Conservation (phyloP, 2,329 filamentous ascomycete genomes). For the Claviceps citrina region DNA sequence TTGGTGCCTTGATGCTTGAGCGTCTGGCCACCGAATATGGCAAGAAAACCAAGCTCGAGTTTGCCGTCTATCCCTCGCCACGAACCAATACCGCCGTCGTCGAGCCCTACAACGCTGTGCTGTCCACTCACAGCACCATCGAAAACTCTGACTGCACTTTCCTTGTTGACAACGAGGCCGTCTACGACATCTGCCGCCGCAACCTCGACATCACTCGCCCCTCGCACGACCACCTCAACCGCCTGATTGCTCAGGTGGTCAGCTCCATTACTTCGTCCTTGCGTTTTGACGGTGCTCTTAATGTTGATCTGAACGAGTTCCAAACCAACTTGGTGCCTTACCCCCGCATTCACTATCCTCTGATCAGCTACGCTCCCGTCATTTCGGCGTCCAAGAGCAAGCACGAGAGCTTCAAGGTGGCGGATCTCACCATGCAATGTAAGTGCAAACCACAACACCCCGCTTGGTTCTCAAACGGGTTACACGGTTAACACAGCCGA, state of each 20-base stretch:
- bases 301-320: slow-evolving; percentile 64
- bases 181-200: slow-evolving; percentile 61
- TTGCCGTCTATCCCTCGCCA: slow-evolving; percentile 56
- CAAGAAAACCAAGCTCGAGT: slow-evolving; percentile 67
- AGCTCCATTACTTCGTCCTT: slow-evolving; percentile 60
- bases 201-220: slow-evolving; percentile 56
- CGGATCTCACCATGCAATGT: slow-evolving; percentile 63
- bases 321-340: slow-evolving; percentile 63
- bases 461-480: not conserved
- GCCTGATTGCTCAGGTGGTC: slow-evolving; percentile 58
- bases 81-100: slow-evolving; percentile 56
- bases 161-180: slow-evolving; percentile 59
- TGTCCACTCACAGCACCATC: slow-evolving; percentile 60
- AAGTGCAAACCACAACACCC: slow-evolving; percentile 17
- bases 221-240: slow-evolving; percentile 57
- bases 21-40: slow-evolving; percentile 58
- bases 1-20: slow-evolving; percentile 56
- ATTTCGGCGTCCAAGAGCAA: slow-evolving; percentile 60
- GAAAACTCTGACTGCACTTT: slow-evolving; percentile 71
- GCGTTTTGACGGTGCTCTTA: slow-evolving; percentile 57
- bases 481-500: slow-evolving; percentile 12
- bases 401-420: slow-evolving; percentile 78
- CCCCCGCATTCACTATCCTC: slow-evolving; percentile 58
- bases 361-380: slow-evolving; percentile 59
- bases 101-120: slow-evolving; percentile 59